These are phyloP conservation scores for Trypanosoma cruzi DNA, from an alignment of 208 protist species.

Conservation along the genomic window DNA sequence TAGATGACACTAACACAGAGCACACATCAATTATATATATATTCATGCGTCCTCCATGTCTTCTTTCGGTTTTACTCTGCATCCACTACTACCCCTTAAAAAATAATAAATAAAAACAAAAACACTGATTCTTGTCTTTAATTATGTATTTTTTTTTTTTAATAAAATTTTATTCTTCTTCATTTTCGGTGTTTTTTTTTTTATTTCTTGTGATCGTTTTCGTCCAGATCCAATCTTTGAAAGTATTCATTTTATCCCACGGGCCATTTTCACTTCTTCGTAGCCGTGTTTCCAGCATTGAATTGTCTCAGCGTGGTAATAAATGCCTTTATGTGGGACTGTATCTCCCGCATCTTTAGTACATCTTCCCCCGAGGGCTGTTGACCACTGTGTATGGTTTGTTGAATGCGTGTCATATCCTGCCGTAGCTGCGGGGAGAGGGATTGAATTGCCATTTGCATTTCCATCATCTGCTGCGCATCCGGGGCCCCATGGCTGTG, in stretches of 20 bases:
- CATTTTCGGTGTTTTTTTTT: slow-evolving; percentile 4
- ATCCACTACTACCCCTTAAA: too few species aligned
- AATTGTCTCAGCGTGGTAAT: slow-evolving; percentile 81
- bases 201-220: not conserved
- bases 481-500: slow-evolving; percentile 31
- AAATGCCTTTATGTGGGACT: slow-evolving; percentile 76
- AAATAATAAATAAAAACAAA: not conserved
- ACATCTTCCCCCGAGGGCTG: slow-evolving; percentile 62
- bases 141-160: slow-evolving; percentile 13
- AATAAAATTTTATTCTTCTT: not conserved
- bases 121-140: not conserved
- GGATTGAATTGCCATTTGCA: slow-evolving; percentile 77
- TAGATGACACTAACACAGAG: too few species aligned
- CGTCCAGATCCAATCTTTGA: slow-evolving; percentile 2
- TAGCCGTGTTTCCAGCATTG: not conserved
- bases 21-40: too few species aligned
- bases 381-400: slow-evolving; percentile 53
- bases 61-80: too few species aligned
- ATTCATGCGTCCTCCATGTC: not conserved
- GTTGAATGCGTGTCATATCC: slow-evolving; percentile 64
- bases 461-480: slow-evolving; percentile 46
- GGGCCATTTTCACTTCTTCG: not conserved
- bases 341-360: slow-evolving; percentile 70
- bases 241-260: not conserved
- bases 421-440: slow-evolving; percentile 51